phyloP scores from a whole-genome alignment of 352 stramenopile genomes.

The Phytophthora niederhauseri region DNA sequence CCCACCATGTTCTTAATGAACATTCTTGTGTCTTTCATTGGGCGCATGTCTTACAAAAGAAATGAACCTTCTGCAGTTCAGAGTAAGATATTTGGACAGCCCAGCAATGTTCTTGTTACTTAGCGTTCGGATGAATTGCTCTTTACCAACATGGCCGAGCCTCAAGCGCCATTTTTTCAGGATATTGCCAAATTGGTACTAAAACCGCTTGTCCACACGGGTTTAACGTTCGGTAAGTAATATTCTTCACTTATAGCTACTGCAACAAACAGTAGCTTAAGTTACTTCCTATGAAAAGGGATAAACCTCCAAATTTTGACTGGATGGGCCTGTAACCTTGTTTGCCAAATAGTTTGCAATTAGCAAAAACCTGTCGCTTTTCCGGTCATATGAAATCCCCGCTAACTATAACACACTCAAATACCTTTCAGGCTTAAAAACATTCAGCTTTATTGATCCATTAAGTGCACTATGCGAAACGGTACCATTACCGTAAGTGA shows the following conservation, averaged over 20 bases:
- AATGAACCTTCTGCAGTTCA: too few species aligned
- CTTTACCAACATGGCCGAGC: too few species aligned
- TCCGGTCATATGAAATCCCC: conserved; percentile 11
- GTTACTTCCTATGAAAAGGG: not conserved
- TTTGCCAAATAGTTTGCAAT: conserved; percentile 4
- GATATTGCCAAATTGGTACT: not conserved
- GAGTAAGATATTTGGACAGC: too few species aligned
- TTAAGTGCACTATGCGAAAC: not conserved
- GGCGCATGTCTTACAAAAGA: too few species aligned
- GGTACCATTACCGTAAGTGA: not conserved
- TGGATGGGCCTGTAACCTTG: not conserved
- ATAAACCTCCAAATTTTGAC: not conserved
- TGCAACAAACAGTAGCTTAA: not conserved
- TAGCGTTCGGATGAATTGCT: too few species aligned
- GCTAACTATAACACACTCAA: conserved; percentile 14
- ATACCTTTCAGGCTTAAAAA: conserved; percentile 10
- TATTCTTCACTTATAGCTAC: not conserved
- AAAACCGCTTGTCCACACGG: not conserved
- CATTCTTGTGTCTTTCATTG: too few species aligned
- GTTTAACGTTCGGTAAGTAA: not conserved
- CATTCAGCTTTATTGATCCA: not conserved
- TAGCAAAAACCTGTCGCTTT: conserved; percentile 12
- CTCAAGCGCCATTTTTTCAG: not conserved
- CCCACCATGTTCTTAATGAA: too few species aligned
- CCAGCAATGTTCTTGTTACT: too few species aligned